phyloP scores from a whole-genome alignment of 225 moss, liverwort and hornwort species.

The Polytrichum formosum region DNA sequence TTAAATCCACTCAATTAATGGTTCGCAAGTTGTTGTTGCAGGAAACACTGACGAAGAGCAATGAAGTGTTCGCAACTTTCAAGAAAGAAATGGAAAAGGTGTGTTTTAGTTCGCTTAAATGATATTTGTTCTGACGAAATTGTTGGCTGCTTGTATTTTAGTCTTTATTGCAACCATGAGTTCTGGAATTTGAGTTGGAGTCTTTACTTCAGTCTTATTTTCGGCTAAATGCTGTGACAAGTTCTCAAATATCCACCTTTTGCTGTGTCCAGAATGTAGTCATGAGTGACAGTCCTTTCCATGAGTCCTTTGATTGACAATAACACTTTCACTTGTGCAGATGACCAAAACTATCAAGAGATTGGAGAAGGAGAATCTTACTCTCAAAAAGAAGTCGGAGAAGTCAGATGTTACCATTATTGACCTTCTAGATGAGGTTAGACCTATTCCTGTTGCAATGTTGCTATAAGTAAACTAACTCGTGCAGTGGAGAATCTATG shows the following conservation, averaged over 20 bases:
- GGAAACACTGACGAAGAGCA: constrained; percentile 97
- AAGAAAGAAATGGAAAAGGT: constrained; percentile 98
- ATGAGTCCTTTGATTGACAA: no score
- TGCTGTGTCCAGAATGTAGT: no score
- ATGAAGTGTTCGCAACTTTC: constrained; percentile 97
- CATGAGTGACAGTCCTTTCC: no score
- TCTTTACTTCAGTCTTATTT: no score
- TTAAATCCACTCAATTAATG: no score
- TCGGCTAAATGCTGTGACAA: no score
- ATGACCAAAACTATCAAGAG: constrained; percentile 96
- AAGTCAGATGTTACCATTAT: constrained; percentile 94
- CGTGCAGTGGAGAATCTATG: no score
- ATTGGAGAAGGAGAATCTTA: constrained; percentile 84
- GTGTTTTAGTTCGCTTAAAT: neutral
- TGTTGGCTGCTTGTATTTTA: constrained; percentile 4
- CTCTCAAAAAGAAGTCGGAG: constrained; percentile 87
- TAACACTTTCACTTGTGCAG: constrained; percentile 24
- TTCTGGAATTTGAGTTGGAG: no score
- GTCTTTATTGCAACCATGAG: no score
- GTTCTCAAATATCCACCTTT: no score
- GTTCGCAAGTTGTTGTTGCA: constrained; percentile 14
- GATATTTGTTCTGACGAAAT: neutral
- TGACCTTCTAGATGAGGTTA: constrained; percentile 87
- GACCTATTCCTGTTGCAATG: constrained; percentile 2
- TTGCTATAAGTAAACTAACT: no score